Base-by-base conservation (phyloP, 129 eudicot genomes). In the Pulicaria dysenterica region DNA sequence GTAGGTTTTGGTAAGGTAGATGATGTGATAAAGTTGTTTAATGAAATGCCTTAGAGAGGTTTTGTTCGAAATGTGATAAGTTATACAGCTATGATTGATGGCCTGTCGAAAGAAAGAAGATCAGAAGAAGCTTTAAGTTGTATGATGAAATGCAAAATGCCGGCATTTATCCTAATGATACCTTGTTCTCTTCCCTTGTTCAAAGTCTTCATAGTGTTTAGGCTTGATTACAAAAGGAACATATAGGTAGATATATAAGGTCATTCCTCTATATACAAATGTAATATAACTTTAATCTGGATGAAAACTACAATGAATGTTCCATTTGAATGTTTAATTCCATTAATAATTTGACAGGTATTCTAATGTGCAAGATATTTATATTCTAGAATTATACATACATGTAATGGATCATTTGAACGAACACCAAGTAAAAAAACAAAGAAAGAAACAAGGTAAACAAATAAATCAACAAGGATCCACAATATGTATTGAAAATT, bases 111-210 rank as follows among this genome's bases (percentile, higher is more conserved):
- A 64, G 85, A 41, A 68, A 93, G 96, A 59, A 82, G 89, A 70
- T 84, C 93, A 45, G 85, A 88, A 15, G 98, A 90, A 78, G 97
- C 97, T 75, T 90, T 70, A 63, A 60, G 72, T 53, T 94, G 77
- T 94, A 85, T 78, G 97, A 87, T 60, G 85, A 88, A 81, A 94
- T 94, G 97, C 88, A 65, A 69, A 85, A 75, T 72, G 88, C 81
- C 1, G 98, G 89, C n/a, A 36, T 90, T 46, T 67, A 44, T 8
- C 96, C 97, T 39, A 97, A 94, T 65, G 90, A 85, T 47, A 75
- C 75, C 9, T 79, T 90, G 45, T 93, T 84, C 44, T 50, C 91
- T 84, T 73, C 85, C 39, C 93, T 94, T 17, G 98, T 85, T 58
- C 95, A 92, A 49, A 89, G 96, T 80, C 90, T 93, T 60, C 96